These are phyloP conservation scores for Kernera saxatilis DNA, from an alignment of 345 rosid species.

Conservation along the genomic window DNA sequence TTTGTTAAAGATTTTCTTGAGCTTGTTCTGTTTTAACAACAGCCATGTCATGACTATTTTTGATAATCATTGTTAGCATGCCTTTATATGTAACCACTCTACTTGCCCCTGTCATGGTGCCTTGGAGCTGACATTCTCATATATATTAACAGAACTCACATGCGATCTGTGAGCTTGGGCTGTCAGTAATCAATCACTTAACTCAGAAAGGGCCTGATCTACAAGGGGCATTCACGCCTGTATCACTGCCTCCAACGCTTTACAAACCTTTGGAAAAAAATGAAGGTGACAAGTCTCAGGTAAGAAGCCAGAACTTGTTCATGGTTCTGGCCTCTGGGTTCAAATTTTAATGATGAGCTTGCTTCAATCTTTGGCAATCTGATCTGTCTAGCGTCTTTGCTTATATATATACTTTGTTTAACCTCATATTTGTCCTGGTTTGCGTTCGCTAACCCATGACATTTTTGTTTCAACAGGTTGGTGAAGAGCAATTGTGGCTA, in stretches of 20 bases:
- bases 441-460: slow-evolving; percentile 9
- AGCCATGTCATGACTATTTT: neutral
- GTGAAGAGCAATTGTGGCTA: slow-evolving; percentile 67
- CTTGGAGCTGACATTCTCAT: slow-evolving; percentile 18
- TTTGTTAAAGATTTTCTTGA: slow-evolving; percentile 25
- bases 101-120: neutral
- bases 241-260: slow-evolving; percentile 56
- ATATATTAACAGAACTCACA: slow-evolving; percentile 66
- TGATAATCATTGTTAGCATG: neutral
- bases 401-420: neutral
- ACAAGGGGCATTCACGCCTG: slow-evolving; percentile 33
- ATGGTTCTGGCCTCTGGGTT: neutral
- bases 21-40: neutral
- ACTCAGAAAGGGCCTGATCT: slow-evolving; percentile 42
- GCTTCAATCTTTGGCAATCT: slow-evolving; percentile 1
- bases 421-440: slow-evolving; percentile 4
- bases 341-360: neutral
- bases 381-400: neutral
- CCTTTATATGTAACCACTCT: neutral
- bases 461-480: slow-evolving; percentile 43
- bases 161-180: slow-evolving; percentile 88
- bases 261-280: slow-evolving; percentile 58
- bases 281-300: slow-evolving; percentile 58
- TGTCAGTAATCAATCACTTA: slow-evolving; percentile 56
- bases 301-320: slow-evolving; percentile 27